phyloP scores from a whole-genome alignment of 192 early-diverging fungal genomes.

The Gryganskiella cystojenkinii region DNA sequence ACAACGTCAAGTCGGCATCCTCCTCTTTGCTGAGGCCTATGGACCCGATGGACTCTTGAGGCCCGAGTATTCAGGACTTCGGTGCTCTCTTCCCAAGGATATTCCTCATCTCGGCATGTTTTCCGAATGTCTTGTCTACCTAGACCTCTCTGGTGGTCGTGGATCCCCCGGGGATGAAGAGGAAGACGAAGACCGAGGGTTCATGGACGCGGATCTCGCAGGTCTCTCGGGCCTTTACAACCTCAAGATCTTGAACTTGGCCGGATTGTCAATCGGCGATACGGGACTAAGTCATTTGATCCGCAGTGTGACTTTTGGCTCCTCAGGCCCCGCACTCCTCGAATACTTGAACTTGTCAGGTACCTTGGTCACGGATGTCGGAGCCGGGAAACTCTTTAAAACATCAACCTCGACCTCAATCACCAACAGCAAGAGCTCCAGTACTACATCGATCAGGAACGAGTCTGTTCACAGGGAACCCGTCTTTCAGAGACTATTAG shows the following conservation, averaged over 20 bases:
- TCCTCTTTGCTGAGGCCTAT: conserved; percentile 40
- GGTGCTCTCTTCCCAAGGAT: conserved; percentile 22
- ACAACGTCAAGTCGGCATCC: conserved; percentile 30
- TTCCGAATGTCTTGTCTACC: conserved; percentile 37
- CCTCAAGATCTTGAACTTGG: conserved; percentile 26
- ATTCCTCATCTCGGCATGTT: conserved; percentile 23
- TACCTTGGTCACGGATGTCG: conserved; percentile 9
- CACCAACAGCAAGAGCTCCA: not conserved
- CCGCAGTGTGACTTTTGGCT: conserved; percentile 40
- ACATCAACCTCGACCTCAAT: not conserved
- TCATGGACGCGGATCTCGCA: conserved; percentile 35
- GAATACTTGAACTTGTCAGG: conserved; percentile 35
- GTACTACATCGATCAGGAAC: too few species aligned
- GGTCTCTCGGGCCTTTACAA: conserved; percentile 17
- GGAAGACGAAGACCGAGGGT: not conserved
- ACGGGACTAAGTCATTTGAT: conserved; percentile 38
- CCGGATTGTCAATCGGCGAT: conserved; percentile 29
- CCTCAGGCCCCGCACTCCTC: conserved; percentile 13
- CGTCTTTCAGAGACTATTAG: conserved; percentile 29
- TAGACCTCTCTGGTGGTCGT: conserved; percentile 34
- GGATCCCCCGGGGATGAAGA: not conserved
- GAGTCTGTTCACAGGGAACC: not conserved
- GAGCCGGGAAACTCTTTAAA: conserved; percentile 6
- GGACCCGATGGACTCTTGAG: conserved; percentile 18
- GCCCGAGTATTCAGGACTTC: conserved; percentile 33